These are phyloP conservation scores for Tanozyma kutaoensis DNA, from an alignment of 805 yeast genomes.

Conservation along the genomic window DNA sequence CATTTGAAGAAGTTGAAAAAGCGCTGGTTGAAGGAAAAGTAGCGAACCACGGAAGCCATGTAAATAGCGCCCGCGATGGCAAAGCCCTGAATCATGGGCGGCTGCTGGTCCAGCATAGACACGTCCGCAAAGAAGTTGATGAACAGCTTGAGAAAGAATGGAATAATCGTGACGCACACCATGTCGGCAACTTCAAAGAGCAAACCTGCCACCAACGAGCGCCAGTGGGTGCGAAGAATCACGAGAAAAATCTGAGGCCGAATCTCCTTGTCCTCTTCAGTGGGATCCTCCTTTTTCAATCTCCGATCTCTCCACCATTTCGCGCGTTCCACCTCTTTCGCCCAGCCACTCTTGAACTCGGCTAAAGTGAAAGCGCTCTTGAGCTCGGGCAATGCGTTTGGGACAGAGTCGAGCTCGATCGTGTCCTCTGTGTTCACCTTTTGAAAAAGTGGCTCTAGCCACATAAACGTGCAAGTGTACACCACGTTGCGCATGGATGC, in stretches of 20 bases:
- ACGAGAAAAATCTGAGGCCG: background rate
- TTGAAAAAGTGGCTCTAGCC: conserved; percentile 9
- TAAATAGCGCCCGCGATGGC: background rate
- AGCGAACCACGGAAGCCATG: conserved; percentile 2
- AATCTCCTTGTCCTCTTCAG: background rate
- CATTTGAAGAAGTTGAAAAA: conserved; percentile 4
- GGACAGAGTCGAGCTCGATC: background rate
- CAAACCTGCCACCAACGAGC: background rate
- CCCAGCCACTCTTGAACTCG: background rate
- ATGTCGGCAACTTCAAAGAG: background rate
- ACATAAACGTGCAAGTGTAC: conserved; percentile 11
- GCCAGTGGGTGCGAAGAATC: background rate
- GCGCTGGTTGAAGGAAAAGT: conserved; percentile 11
- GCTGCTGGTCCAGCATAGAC: background rate
- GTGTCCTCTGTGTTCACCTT: background rate
- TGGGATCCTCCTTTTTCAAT: background rate
- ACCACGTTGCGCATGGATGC: conserved; percentile 4
- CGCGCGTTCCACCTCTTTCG: background rate
- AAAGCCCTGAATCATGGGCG: background rate
- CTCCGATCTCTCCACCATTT: background rate
- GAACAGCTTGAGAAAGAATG: background rate
- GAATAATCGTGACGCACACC: background rate
- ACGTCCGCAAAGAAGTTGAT: background rate
- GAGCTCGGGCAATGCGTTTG: background rate
- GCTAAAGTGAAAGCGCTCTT: background rate